Conservation (phyloP, 2,329 filamentous ascomycete genomes). For the Geosmithia morbida region DNA sequence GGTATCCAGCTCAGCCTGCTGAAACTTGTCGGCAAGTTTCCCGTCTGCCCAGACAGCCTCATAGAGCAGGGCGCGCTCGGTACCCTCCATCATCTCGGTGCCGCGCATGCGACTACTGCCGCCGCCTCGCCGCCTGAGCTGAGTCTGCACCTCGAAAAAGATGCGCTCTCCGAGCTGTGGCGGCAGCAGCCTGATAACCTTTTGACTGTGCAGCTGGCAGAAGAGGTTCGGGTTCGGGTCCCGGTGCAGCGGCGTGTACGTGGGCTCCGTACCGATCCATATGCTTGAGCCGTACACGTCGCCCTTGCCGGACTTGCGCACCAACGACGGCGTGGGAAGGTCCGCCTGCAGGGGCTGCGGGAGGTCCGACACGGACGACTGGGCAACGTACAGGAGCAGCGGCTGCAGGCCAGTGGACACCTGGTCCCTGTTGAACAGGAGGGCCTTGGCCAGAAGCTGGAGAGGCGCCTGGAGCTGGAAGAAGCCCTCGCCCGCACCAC, state of each 20-base stretch:
- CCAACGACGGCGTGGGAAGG: slow-evolving; percentile 51
- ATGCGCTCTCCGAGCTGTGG: slow-evolving; percentile 49
- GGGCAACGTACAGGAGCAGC: slow-evolving; percentile 63
- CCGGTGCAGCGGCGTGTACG: slow-evolving; percentile 78
- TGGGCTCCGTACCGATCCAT: slow-evolving; percentile 79
- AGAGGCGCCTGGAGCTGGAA: slow-evolving; percentile 47
- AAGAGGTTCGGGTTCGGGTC: slow-evolving; percentile 94
- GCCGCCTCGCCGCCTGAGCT: slow-evolving; percentile 16
- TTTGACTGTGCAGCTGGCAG: slow-evolving; percentile 62
- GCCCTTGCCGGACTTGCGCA: slow-evolving; percentile 51
- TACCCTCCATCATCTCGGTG: slow-evolving; percentile 82
- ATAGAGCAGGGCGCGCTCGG: slow-evolving; percentile 53
- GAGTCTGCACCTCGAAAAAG: slow-evolving; percentile 38
- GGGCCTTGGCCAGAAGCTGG: slow-evolving; percentile 44
- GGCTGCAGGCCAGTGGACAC: slow-evolving; percentile 4
- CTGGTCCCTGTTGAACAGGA: slow-evolving; percentile 27
- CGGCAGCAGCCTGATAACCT: slow-evolving; percentile 56
- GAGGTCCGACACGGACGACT: slow-evolving; percentile 57
- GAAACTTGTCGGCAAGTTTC: slow-evolving; percentile 15
- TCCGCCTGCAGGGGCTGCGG: slow-evolving; percentile 48
- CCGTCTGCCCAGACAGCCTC: slow-evolving; percentile 51
- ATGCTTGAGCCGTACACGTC: slow-evolving; percentile 80
- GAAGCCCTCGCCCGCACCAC: slow-evolving; percentile 22
- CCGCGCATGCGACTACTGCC: slow-evolving; percentile 47
- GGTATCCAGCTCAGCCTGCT: slow-evolving; percentile 41